Percentiles rank a stretch among this genome's conserved stretches.
Conservation (phyloP, 768 basidiomycete species). For the Kwoniella dendrophila region DNA sequence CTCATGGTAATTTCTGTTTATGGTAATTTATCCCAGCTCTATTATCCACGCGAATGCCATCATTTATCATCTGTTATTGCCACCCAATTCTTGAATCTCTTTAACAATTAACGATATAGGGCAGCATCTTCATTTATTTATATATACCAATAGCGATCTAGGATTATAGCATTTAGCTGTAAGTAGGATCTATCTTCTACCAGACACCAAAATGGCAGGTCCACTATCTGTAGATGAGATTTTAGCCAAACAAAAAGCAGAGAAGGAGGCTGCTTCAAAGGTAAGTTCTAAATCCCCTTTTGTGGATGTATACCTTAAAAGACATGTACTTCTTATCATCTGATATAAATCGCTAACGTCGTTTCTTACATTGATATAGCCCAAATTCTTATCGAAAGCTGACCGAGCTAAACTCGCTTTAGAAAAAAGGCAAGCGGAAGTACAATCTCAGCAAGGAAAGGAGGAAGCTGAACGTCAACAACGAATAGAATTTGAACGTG, state of each 20-base stretch:
- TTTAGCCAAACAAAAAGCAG: constrained; percentile 80
- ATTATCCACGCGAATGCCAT: background rate
- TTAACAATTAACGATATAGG: background rate
- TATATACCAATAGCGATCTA: background rate
- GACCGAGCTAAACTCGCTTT: constrained; percentile 88
- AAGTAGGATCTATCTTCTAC: background rate
- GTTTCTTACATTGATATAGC: constrained; percentile 60
- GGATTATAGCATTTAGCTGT: too few species aligned
- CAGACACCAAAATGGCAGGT: constrained; percentile 38
- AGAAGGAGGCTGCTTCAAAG: constrained; percentile 88
- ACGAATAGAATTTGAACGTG: constrained; percentile 71
- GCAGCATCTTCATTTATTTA: background rate
- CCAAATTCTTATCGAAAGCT: constrained; percentile 90
- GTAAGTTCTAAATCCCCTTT: constrained; percentile 57
- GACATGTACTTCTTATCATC: too few species aligned
- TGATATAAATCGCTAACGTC: constrained; percentile 5
- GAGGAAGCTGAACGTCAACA: constrained; percentile 67
- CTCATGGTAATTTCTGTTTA: background rate
- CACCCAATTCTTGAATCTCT: background rate
- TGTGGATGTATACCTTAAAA: too few species aligned
- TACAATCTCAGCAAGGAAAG: constrained; percentile 69
- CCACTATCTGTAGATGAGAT: constrained; percentile 88
- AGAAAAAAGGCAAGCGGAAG: constrained; percentile 79
- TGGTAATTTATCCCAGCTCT: constrained; percentile 8
- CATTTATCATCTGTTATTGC: background rate